Base-by-base conservation (phyloP, 495 filamentous ascomycete species). In the Pyronema omphalodes region DNA sequence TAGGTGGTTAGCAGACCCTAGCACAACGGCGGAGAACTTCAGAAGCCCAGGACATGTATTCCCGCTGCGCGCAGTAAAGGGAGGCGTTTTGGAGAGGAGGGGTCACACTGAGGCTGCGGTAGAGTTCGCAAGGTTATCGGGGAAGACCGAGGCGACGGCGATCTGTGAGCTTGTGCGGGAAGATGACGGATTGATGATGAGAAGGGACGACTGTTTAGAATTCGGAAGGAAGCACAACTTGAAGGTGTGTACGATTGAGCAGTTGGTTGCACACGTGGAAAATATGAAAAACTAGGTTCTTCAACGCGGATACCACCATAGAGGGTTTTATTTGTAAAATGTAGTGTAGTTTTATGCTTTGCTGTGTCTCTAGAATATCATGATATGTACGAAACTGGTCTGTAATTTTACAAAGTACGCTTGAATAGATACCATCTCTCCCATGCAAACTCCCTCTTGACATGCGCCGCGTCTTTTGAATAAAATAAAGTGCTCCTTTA, bases 91-190 rank as follows among this genome's bases (percentile, higher is more conserved):
- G 43, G 80, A 78, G 62, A 71, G 91, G 12, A 71, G 70, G 44
- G 91, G 91, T 1, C 91, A 98, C 66, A 98, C 91, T 7, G 93
- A 96, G 71, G 91, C 91, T 14, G 86, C 82, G 8, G 75, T 88
- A 0, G 88, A 94, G 55, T 82, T 93, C 68, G 94, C 87, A 64
- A 74, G 81, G 9, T 66, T 94, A 39, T 76, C 86, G 1, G 86
- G 86, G 0, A 84, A 84, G 68, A 66, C 70, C 54, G 77, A 73
- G 50, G 91, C 77, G 0, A 86, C 76, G 50, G 89, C 88, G 0
- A 94, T 98, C 57, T 82, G 83, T 58, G 83, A 93, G 69, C 64
- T 94, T 57, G 83, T 94, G 18, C 61, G 50, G 34, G 62, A 65
- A 49, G 83, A 88, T 56, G 81, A 88, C 62, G 86, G 86, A 1